phyloP scores from a whole-genome alignment of 108 stramenopile genomes.

The Fragilariopsis cylindrus region DNA sequence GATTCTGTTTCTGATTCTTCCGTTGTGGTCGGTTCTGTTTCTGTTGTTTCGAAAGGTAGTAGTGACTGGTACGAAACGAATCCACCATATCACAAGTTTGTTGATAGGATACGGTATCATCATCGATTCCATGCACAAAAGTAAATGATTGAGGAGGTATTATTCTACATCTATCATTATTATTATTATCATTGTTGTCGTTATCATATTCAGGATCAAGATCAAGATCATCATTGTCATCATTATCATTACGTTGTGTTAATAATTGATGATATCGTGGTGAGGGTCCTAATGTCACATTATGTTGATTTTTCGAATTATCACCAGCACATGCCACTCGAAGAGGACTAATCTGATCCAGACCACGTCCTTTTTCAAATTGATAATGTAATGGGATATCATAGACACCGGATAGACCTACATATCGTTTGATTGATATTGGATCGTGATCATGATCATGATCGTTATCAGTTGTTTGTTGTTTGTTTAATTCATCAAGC shows the following conservation, averaged over 20 bases:
- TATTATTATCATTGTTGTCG: neutral
- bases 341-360: constrained; percentile 38
- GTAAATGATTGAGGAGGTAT: too few species aligned
- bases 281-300: too few species aligned
- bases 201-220: neutral
- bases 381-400: constrained; percentile 37
- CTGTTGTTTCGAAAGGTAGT: too few species aligned
- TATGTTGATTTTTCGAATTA: too few species aligned
- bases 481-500: constrained; percentile 1
- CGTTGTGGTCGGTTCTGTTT: neutral
- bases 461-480: neutral
- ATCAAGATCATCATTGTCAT: neutral
- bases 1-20: neutral
- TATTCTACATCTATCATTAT: neutral
- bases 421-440: constrained; percentile 10
- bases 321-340: constrained; percentile 23
- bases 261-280: too few species aligned
- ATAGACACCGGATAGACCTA: constrained; percentile 38
- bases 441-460: too few species aligned
- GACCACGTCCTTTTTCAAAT: constrained; percentile 33
- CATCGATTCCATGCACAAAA: neutral
- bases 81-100: too few species aligned
- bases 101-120: neutral
- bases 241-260: neutral
- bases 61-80: too few species aligned